Evolutionary conservation across 2,329 filamentous ascomycete genomes (phyloP), one percentile per base, ranked within the genome.

Genomic region (Sclerotinia nivalis): DNA sequence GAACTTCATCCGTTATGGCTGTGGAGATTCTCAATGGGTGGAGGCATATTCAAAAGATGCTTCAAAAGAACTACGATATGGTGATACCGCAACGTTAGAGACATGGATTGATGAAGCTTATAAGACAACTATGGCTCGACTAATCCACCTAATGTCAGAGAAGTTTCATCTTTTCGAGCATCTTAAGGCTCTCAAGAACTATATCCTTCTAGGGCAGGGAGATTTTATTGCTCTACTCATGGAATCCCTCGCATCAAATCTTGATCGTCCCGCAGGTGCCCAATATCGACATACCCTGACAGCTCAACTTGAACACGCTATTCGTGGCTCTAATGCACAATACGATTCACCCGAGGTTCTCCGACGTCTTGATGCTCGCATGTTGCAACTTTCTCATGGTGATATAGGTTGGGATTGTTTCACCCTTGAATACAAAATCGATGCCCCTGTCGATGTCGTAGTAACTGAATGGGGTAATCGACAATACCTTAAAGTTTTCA

Each of bases 371-470:
- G 96, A 99, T 80, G 95, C 96, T n/a, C 92, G 96, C 72, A 98
- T 99, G 95, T 86, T 99, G 54, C 95, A 98, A 81, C 86, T 98
- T 8, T 96, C 92, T 12, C 94, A 97, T 76, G 96, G 96, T 66
- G 96, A 99, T 76, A 98, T 97, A 67, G 96, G 96, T 64, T 99
- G 96, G 96, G 96, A 99, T 78, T 97, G 96, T 78, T 99, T 99
- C 81, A 99, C 96, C 0, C 88, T 99, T 12, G 96, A 99, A 79
- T 99, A 99, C 82, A 97, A 98, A 80, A 96, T 99, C 75, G 94
- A 97, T 79, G 92, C 95, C 2, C 96, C 96, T 0, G 92, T 97
- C 34, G 96, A 99, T 78, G 96, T 99, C 40, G 94, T 99, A 61
- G 93, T 99, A 52, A 98, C 95, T 0, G 93, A 96, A 55, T 97